Base-by-base conservation (phyloP, 2,329 filamentous ascomycete genomes). In the Colletotrichum camelliae region DNA sequence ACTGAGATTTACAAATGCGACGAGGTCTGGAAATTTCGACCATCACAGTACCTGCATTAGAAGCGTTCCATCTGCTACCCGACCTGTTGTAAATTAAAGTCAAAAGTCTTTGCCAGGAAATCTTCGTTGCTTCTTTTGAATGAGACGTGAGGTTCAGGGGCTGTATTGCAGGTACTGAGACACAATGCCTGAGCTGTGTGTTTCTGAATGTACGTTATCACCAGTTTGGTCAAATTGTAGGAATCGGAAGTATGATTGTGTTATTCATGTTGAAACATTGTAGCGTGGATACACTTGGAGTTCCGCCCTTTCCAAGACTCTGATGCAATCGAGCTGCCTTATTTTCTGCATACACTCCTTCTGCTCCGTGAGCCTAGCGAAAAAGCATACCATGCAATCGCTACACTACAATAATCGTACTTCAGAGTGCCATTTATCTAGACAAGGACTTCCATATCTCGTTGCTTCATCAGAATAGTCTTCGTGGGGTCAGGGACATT, bases 81-180 rank as follows among this genome's bases (percentile, higher is more conserved):
- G 6, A 1, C 3, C n/a, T 4, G 3, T 21, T 2, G 43, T 0
- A 21, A 52, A 4, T 2, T 12, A 52, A 52, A 52, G 43, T 52
- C n/a, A 48, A 48, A 21, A 0, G 18, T 13, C 0, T 4, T 21
- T 52, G 3, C 0, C 10, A 21, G 9, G 10, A 13, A 48, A 4
- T 13, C 31, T 33, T 12, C 31, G 8, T 33, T 33, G 21, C 21
- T 21, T 21, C 21, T 21, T 21, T 21, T 21, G 3, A 21, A 21
- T 21, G 21, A 21, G 21, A n/a, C n/a, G n/a, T n/a, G n/a, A n/a
- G n/a, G 5, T 10, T 48, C 1, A 5, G 5, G 39, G 10, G 18
- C 18, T 43, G 18, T 43, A 2, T 43, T 10, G 18, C 18, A n/a
- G 33, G 33, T 35, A 13, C 7, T 35, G 12, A 35, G 33, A 35